Base-by-base conservation (phyloP, 768 basidiomycete species). In the Suillus americanus region DNA sequence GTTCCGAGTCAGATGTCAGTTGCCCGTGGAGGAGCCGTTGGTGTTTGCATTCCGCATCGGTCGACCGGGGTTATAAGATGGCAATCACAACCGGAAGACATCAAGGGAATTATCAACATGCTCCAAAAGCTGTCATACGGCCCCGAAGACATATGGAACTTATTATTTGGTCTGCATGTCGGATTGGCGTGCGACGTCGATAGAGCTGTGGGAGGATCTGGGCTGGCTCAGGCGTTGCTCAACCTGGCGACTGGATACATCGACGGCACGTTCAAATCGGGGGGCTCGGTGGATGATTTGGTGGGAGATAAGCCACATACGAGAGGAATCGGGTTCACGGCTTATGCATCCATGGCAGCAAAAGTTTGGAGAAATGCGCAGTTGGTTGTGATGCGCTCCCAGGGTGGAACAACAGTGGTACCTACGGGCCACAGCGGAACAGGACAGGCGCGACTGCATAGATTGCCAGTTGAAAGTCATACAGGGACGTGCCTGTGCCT, bases 1-100 rank as follows among this genome's bases (percentile, higher is more conserved):
- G 43, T 62, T 25, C 45, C 61, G n/a, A n/a, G n/a, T 12, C 61
- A 9, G 14, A 59, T 13, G 50, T 38, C 56, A 41, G 13, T 23
- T 53, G 45, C 37, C 38, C 61, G 46, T 50, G 46, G 46, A 51
- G 61, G 46, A 37, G 61, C 35, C 18, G 5, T 25, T 62, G 61
- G 61, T 23, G 61, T 62, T 37, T 37, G 61, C 46, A 62, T 62
- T 25, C 61, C 61, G 10, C 61, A 62, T 62, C 61, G 61, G 33
- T 62, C 61, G n/a, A 62, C 61, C 9, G 61, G 61, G 9, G 61
- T 62, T 6, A 12, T 62, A 25, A 62, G 61, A 51, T 62, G 61
- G 61, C 61, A 62, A 37, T 62, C 61, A n/a, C 46, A 51, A 33
- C 61, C 18, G 28, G 61, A 62, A 51, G 61, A 50, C 46, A 62